A percentile compares a stretch with the other conserved stretches of the same genome.
Evolutionary conservation across 805 yeast species (phyloP).

Genomic region (Clavispora asparagi): DNA sequence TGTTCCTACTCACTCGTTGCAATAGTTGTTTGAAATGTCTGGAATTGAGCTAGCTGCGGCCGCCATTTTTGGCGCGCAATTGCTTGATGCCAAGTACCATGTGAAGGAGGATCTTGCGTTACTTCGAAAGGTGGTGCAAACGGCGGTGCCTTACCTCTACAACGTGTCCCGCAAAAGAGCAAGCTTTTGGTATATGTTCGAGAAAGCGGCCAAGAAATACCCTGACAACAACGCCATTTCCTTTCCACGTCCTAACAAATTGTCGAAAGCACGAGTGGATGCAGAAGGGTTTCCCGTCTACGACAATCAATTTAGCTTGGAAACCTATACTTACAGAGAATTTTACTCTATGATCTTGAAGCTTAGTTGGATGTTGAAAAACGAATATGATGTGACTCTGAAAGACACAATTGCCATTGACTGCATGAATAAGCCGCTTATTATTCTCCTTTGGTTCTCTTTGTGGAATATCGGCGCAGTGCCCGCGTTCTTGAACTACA

Average conservation of each 20-base stretch:
- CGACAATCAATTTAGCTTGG: slow-evolving; percentile 57
- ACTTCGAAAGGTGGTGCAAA: slow-evolving; percentile 37
- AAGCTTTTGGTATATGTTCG: slow-evolving; percentile 70
- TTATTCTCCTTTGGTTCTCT: slow-evolving; percentile 75
- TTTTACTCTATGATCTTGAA: slow-evolving; percentile 61
- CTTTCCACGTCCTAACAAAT: slow-evolving; percentile 46
- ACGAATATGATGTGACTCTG: slow-evolving; percentile 57
- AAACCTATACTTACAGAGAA: slow-evolving; percentile 63
- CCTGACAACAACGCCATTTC: slow-evolving; percentile 57
- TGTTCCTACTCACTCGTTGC: too few species aligned
- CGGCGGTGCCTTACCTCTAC: slow-evolving; percentile 39
- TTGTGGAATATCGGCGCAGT: slow-evolving; percentile 87
- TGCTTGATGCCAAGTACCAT: slow-evolving; percentile 43
- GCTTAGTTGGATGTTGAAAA: slow-evolving; percentile 58
- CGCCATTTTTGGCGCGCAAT: slow-evolving; percentile 39
- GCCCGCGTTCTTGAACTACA: slow-evolving; percentile 85
- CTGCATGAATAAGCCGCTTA: slow-evolving; percentile 79
- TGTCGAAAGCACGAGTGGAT: slow-evolving; percentile 39
- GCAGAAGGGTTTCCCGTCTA: slow-evolving; percentile 35
- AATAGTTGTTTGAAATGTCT: slow-evolving; percentile 19
- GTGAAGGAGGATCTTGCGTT: slow-evolving; percentile 51
- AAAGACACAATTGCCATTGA: slow-evolving; percentile 71
- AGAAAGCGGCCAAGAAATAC: slow-evolving; percentile 42
- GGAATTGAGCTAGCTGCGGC: slow-evolving; percentile 37
- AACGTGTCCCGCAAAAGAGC: slow-evolving; percentile 36